Conservation (phyloP, 805 yeast species). For the Ogataea ramenticola region DNA sequence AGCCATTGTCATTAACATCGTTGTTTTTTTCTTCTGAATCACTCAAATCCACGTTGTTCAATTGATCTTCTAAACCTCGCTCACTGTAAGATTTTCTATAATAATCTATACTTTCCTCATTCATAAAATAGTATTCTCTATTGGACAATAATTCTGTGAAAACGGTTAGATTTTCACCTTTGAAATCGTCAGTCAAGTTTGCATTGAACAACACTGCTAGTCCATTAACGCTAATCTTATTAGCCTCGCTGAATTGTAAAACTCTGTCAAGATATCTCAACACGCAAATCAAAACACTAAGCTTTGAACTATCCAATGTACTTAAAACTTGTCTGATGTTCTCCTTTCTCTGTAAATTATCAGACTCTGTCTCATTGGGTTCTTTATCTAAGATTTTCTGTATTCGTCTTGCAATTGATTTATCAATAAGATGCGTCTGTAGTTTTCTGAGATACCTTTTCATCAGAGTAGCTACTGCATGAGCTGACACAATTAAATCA, state of each 20-base stretch:
- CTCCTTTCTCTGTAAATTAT: too few species aligned
- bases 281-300: conserved; percentile 42
- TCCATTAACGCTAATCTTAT: conserved; percentile 75
- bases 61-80: too few species aligned
- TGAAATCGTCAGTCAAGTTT: conserved; percentile 11
- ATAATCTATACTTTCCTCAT: background rate
- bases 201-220: conserved; percentile 24
- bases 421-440: conserved; percentile 28
- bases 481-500: conserved; percentile 15
- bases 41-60: background rate
- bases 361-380: background rate
- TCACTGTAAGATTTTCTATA: background rate
- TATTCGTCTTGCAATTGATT: conserved; percentile 4
- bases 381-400: conserved; percentile 5
- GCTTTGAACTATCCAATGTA: conserved; percentile 33
- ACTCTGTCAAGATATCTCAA: conserved; percentile 58
- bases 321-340: conserved; percentile 23
- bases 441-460: conserved; percentile 73
- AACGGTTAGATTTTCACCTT: conserved; percentile 11
- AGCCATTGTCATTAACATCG: too few species aligned
- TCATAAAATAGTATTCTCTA: background rate
- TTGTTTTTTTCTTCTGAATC: too few species aligned
- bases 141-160: conserved; percentile 7
- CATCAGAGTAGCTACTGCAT: conserved; percentile 74
- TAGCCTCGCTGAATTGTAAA: conserved; percentile 44